Evolutionary conservation across 2,329 filamentous ascomycete genomes (phyloP).

Genomic region (Trichoderma atrobrunneum): DNA sequence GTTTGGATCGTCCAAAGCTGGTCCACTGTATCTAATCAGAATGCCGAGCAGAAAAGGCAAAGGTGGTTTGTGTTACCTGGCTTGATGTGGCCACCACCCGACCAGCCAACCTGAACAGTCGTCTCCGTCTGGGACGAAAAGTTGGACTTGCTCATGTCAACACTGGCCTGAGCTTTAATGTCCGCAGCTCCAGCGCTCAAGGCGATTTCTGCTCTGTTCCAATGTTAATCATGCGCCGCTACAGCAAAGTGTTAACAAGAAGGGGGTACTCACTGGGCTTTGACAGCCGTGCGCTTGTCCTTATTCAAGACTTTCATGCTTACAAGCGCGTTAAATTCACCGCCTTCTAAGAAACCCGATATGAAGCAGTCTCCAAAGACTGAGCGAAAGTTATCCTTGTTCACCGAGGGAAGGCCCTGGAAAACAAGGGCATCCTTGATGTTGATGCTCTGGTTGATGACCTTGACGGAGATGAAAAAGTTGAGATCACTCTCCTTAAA

Average conservation of each 20-base stretch:
- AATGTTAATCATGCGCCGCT: background rate
- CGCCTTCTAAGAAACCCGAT: background rate
- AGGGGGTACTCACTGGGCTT: background rate
- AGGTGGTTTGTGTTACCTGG: background rate
- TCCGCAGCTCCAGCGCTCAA: background rate
- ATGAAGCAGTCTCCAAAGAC: background rate
- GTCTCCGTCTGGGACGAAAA: background rate
- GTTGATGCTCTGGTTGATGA: background rate
- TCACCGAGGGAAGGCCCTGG: background rate
- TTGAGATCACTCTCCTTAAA: background rate
- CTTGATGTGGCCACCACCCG: background rate
- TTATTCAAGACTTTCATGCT: background rate
- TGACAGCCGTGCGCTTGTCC: background rate
- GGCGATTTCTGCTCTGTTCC: background rate
- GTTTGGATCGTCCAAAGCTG: background rate
- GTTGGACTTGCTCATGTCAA: background rate
- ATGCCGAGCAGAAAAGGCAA: background rate
- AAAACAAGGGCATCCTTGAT: background rate
- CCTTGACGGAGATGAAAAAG: background rate
- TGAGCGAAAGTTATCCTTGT: background rate
- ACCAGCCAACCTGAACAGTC: background rate
- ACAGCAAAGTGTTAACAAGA: too few species aligned
- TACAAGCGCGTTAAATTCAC: background rate
- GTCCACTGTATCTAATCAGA: background rate
- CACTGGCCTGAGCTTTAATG: background rate